Evolutionary conservation across 495 filamentous ascomycete species (phyloP), one percentile per base, ranked within the genome.

Genomic region (Penicillium malachiteum): DNA sequence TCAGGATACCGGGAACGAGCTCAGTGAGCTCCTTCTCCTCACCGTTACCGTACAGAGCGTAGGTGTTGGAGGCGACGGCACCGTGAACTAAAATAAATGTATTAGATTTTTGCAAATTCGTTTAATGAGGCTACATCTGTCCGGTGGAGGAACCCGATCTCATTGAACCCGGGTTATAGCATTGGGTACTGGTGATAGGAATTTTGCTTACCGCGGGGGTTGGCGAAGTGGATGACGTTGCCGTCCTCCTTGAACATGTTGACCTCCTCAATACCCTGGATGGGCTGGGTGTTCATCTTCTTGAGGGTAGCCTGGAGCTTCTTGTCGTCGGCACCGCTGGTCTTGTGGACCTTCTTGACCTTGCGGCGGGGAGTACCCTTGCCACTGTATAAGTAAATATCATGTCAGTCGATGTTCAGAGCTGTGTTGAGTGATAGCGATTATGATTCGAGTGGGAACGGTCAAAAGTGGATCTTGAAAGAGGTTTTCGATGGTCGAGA

Each of bases 161-260:
- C 33, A 34, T 37, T 26, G 34, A 13, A 3, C 34, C 39, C 13
- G 39, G 39, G 11, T 2, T 1, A 41, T 14, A 14, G 39, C 9
- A 43, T 21, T 43, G n/a, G 41, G 8, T 43, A 9, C 11, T 10
- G n/a, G 9, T 45, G 26, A 37, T 5, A 43, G 17, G 21, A 26
- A 26, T 26, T 26, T 26, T 26, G 80, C 81, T 64, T 74, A 97
- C 94, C 94, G 80, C 96, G 97, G 50, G 94, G 94, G 60, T 89
- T 89, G 67, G 90, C 85, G 74, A 98, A 98, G 84, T 98, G 94
- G 72, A 98, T 97, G 74, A 98, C 94, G 76, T 98, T 98, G 66
- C 94, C 94, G 68, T 98, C 94, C 74, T 89, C 87, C 85, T 97
- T 98, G 87, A 97, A 97, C 95, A 97, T 98, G 85, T 98, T 98